A percentile compares a stretch with the other conserved stretches of the same genome.
Conservation (phyloP, 208 protist species). For the Naegleria fowleri region DNA sequence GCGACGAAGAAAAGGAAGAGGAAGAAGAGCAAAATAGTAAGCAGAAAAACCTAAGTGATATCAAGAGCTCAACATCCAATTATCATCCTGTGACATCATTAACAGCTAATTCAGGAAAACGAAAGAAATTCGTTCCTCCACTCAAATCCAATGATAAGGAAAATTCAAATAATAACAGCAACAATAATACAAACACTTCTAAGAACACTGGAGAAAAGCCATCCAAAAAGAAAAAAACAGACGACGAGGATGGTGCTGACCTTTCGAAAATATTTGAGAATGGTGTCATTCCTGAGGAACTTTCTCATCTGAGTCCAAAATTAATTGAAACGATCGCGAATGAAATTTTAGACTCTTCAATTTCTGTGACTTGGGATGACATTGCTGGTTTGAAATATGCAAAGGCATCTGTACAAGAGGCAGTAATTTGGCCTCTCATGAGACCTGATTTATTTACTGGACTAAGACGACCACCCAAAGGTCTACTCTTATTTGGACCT, state of each 20-base stretch:
- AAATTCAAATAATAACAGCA: neutral
- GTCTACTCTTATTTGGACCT: constrained; percentile 76
- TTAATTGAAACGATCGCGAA: constrained; percentile 3
- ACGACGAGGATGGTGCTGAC: neutral
- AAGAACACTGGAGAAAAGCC: neutral
- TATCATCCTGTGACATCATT: neutral
- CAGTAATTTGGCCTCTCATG: constrained; percentile 31
- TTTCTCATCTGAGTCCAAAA: neutral
- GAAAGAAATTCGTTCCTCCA: neutral
- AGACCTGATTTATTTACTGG: constrained; percentile 41
- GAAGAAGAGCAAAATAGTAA: neutral
- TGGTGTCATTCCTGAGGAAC: constrained; percentile 3
- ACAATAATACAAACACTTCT: neutral
- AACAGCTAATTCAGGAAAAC: neutral
- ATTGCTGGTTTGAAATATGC: constrained; percentile 31
- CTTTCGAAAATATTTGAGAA: neutral
- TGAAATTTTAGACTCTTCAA: neutral
- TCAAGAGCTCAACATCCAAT: neutral
- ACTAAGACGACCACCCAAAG: constrained; percentile 36
- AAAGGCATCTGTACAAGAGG: constrained; percentile 36
- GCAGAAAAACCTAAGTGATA: neutral
- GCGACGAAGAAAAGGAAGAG: neutral
- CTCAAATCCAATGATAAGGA: neutral
- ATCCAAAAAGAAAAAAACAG: neutral
- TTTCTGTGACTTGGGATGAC: constrained; percentile 10